phyloP scores from a whole-genome alignment of 2,329 filamentous ascomycete genomes.

The Clonostachys sp. region DNA sequence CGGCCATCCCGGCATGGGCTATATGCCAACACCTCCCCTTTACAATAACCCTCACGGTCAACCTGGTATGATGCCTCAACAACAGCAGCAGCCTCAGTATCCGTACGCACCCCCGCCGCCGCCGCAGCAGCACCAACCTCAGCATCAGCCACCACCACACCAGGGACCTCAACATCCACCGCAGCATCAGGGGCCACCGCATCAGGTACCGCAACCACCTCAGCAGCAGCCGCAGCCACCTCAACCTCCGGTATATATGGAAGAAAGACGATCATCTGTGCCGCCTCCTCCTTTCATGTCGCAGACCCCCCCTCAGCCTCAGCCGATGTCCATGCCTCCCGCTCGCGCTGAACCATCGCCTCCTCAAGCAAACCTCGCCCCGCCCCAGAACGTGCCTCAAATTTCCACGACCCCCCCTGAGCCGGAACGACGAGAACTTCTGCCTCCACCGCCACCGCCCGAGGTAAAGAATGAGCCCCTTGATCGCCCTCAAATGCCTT shows the following conservation, averaged over 20 bases:
- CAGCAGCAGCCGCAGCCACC: constrained; percentile 43
- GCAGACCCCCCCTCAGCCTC: constrained; percentile 48
- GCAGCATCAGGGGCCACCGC: constrained; percentile 22
- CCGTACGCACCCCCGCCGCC: constrained; percentile 8
- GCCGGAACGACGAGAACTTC: constrained; percentile 36
- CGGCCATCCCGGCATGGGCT: constrained; percentile 62
- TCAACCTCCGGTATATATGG: constrained; percentile 50
- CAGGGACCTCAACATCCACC: constrained; percentile 23
- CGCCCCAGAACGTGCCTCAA: constrained; percentile 40
- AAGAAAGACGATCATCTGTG: constrained; percentile 72
- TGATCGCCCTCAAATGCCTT: constrained; percentile 34
- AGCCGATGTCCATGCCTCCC: constrained; percentile 32
- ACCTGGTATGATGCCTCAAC: constrained; percentile 28
- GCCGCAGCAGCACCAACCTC: constrained; percentile 20
- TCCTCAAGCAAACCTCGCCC: constrained; percentile 51
- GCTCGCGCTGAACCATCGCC: constrained; percentile 54
- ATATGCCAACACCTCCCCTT: constrained; percentile 80
- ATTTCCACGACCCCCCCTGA: constrained; percentile 49
- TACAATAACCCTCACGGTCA: constrained; percentile 60
- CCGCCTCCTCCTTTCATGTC: constrained; percentile 58
- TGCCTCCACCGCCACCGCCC: constrained; percentile 47
- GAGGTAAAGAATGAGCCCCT: constrained; percentile 44
- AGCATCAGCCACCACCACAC: constrained; percentile 13
- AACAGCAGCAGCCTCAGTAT: constrained; percentile 32
- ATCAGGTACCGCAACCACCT: constrained; percentile 24